These are phyloP conservation scores for Prunus persica DNA, from an alignment of 306 rosid genomes.

Conservation along the genomic window DNA sequence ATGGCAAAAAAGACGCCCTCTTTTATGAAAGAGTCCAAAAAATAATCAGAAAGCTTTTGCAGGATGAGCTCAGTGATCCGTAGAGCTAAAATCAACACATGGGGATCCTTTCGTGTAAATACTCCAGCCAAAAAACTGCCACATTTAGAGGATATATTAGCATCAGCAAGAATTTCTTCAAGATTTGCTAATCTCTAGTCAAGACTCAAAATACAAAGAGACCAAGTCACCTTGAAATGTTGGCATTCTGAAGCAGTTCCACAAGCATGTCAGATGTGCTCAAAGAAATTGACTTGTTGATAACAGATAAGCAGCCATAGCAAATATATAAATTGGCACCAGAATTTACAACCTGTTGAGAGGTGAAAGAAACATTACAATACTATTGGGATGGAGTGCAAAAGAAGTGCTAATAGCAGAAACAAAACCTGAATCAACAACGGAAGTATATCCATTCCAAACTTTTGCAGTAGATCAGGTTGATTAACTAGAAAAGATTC, in stretches of 20 bases:
- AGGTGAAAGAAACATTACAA: conserved; percentile 24
- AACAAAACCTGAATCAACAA: conserved; percentile 77
- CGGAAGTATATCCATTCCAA: conserved; percentile 78
- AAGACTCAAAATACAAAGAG: conserved; percentile 11
- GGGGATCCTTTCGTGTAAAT: conserved; percentile 89
- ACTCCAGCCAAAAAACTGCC: conserved; percentile 92
- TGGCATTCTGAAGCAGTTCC: conserved; percentile 62
- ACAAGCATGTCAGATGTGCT: conserved; percentile 74
- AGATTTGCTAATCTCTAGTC: conserved; percentile 3
- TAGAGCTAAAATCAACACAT: conserved; percentile 73
- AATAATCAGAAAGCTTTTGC: conserved; percentile 61
- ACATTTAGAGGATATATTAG: conserved; percentile 30
- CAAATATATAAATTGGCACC: conserved; percentile 88
- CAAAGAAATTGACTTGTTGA: conserved; percentile 72
- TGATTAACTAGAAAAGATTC: conserved; percentile 55
- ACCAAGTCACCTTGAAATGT: conserved; percentile 78
- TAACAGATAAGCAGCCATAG: conserved; percentile 73
- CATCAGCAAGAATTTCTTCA: conserved; percentile 29
- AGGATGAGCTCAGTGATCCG: conserved; percentile 77
- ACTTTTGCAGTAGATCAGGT: conserved; percentile 66
- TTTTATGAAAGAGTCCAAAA: conserved; percentile 72
- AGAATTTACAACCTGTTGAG: conserved; percentile 76
- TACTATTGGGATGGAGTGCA: conserved; percentile 1
- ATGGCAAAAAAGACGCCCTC: conserved; percentile 95
- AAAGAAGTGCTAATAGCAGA: conserved; percentile 20